Evolutionary conservation across 768 basidiomycete genomes (phyloP).

Genomic region (Lactifluus hygrophoroides): DNA sequence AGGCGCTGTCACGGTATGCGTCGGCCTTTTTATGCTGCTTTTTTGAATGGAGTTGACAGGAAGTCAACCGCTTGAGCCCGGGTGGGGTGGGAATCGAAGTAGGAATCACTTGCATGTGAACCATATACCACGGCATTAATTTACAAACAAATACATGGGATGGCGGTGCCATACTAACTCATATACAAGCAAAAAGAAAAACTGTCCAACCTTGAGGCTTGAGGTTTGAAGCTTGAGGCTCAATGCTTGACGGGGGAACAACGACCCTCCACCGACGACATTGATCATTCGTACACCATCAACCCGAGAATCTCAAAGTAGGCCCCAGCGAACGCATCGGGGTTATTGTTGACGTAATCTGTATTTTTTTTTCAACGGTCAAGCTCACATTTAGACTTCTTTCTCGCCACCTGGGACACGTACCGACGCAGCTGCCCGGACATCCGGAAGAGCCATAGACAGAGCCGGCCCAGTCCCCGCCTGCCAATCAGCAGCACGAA

Average conservation of each 20-base stretch:
- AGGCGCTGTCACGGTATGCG: not conserved
- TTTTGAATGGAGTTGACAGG: not conserved
- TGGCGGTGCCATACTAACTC: no score
- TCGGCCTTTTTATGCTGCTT: not conserved
- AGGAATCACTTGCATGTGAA: no score
- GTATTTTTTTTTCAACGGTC: conserved; percentile 21
- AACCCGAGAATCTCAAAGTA: conserved; percentile 65
- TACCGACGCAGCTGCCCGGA: conserved; percentile 44
- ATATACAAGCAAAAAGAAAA: no score
- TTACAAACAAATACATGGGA: no score
- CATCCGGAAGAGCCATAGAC: conserved; percentile 42
- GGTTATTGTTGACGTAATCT: conserved; percentile 63
- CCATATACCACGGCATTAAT: no score
- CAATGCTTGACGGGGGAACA: no score
- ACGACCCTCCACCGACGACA: no score
- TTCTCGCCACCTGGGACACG: not conserved
- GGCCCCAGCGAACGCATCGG: conserved; percentile 54
- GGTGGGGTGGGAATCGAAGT: no score
- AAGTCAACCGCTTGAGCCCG: not conserved
- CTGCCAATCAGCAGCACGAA: not conserved
- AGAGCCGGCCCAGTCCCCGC: conserved; percentile 49
- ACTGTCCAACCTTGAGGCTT: no score
- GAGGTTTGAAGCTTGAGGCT: no score
- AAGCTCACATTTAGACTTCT: not conserved
- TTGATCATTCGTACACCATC: conserved; percentile 40